Percentiles rank a stretch among this genome's conserved stretches.
phyloP scores from a whole-genome alignment of 768 basidiomycete species.

The Rhizopogon vulgaris region DNA sequence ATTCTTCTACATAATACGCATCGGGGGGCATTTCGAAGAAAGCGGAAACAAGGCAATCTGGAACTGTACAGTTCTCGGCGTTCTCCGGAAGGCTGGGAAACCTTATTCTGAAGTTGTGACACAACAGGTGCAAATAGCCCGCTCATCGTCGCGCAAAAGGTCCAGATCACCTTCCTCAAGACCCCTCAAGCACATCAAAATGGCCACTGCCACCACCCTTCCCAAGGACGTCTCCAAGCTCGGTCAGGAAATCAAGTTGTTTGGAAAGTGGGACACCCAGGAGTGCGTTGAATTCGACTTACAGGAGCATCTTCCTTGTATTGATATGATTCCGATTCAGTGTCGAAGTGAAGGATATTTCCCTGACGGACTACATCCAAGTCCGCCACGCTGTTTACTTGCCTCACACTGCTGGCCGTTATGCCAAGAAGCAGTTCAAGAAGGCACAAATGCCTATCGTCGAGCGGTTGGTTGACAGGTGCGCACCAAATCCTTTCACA shows the following conservation, averaged over 20 bases:
- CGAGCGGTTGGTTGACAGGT: conserved; percentile 98
- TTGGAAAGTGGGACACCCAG: conserved; percentile 98
- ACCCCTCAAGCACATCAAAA: conserved; percentile 38
- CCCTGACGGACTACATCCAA: conserved; percentile 98
- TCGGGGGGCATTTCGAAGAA: too few species aligned
- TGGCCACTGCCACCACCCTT: conserved; percentile 65
- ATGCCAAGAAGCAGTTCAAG: conserved; percentile 99
- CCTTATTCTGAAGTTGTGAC: conserved; percentile 12
- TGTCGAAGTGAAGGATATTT: conserved; percentile 99
- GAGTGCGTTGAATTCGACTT: conserved; percentile 57
- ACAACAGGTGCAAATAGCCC: conserved; percentile 19
- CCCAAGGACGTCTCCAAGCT: conserved; percentile 79
- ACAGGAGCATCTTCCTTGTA: neutral
- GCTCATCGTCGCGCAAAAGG: conserved; percentile 18
- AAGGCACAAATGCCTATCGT: conserved; percentile 99
- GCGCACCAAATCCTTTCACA: conserved; percentile 17
- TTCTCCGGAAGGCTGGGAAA: conserved; percentile 15
- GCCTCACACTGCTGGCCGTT: conserved; percentile 98
- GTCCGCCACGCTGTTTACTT: conserved; percentile 96
- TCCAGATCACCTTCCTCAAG: conserved; percentile 13
- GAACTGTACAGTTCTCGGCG: conserved; percentile 27
- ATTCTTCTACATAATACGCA: too few species aligned
- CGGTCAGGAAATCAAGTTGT: conserved; percentile 88
- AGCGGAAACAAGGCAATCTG: too few species aligned
- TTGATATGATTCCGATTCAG: conserved; percentile 35